A percentile compares a stretch with the other conserved stretches of the same genome.
Evolutionary conservation across 345 rosid genomes (phyloP).

Genomic region (Arabidopsis arenosa): DNA sequence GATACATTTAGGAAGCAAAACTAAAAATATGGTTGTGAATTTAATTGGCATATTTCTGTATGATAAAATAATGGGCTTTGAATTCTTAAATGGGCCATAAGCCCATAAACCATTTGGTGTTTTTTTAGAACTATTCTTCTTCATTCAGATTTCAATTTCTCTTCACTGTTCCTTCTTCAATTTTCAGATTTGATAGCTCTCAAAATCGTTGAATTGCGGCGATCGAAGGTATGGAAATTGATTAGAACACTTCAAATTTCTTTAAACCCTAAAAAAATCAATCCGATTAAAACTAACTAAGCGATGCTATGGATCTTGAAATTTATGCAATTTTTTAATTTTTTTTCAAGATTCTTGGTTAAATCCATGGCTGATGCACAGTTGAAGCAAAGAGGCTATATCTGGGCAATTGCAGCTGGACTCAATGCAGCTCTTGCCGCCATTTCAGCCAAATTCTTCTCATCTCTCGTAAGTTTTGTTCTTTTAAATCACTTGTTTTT

Average conservation of each 20-base stretch:
- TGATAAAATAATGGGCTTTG: neutral
- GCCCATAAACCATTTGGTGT: neutral
- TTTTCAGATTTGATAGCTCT: slow-evolving; percentile 30
- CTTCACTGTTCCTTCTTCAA: neutral
- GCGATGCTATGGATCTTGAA: slow-evolving; percentile 1
- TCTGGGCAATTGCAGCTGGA: slow-evolving; percentile 76
- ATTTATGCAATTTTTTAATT: too few species aligned
- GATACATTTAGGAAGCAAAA: neutral
- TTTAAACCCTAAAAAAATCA: neutral
- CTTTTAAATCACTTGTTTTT: neutral
- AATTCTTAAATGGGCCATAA: neutral
- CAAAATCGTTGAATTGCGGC: slow-evolving; percentile 1
- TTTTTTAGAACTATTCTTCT: neutral
- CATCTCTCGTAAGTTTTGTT: slow-evolving; percentile 48
- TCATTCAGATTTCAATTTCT: slow-evolving; percentile 5
- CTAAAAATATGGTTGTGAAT: neutral
- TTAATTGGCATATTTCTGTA: neutral
- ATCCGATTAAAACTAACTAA: neutral
- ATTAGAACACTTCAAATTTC: neutral
- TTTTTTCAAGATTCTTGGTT: neutral
- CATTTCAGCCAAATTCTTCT: slow-evolving; percentile 74
- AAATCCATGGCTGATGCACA: slow-evolving; percentile 38
- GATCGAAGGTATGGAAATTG: slow-evolving; percentile 6
- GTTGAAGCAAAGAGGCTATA: slow-evolving; percentile 57
- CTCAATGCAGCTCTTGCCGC: slow-evolving; percentile 81